Evolutionary conservation across 2,329 filamentous ascomycete genomes (phyloP), one percentile per base, ranked within the genome.

Genomic region (Fusarium succisae): DNA sequence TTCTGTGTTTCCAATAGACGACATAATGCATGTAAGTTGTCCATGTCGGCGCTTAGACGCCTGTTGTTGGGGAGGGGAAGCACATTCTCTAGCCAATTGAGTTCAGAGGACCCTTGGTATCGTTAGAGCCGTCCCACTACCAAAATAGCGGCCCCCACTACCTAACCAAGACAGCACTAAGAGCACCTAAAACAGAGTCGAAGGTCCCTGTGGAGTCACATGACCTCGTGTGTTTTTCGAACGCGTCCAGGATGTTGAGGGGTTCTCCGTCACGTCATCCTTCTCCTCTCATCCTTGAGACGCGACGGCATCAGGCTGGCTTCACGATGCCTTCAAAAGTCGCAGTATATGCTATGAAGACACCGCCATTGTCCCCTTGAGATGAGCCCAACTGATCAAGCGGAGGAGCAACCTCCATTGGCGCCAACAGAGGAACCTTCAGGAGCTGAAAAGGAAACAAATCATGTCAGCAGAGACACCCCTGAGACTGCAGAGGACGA

Each of bases 11-110:
- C 69, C 76, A 71, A 76, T 48, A 59, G 70, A 60, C 70, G 67
- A 63, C 70, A 77, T 75, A 69, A 73, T 79, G 77, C 77, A 77
- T 76, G 60, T 75, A 64, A 69, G 77, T 67, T 72, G 70, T 77
- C 60, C 66, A 74, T 59, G 74, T 79, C 78, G 79, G 79, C 79
- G 79, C 79, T 80, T 80, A 80, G 74, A 71, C 70, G 70, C 76
- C 74, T 74, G 68, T 69, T 73, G 61, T 67, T 65, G 63, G 70
- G 60, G 71, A 74, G 72, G 77, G 76, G 74, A 70, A 75, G 70
- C 67, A 74, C 63, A 59, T 58, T n/a, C 48, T 62, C 56, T 63
- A 60, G 62, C 77, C 77, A 79, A 79, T 79, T 60, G 70, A 56
- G 51, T 24, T 37, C 39, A 53, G 50, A 48, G 70, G 75, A 78